Conservation (phyloP, 345 rosid genomes). For the Eucalyptus polyanthemos region DNA sequence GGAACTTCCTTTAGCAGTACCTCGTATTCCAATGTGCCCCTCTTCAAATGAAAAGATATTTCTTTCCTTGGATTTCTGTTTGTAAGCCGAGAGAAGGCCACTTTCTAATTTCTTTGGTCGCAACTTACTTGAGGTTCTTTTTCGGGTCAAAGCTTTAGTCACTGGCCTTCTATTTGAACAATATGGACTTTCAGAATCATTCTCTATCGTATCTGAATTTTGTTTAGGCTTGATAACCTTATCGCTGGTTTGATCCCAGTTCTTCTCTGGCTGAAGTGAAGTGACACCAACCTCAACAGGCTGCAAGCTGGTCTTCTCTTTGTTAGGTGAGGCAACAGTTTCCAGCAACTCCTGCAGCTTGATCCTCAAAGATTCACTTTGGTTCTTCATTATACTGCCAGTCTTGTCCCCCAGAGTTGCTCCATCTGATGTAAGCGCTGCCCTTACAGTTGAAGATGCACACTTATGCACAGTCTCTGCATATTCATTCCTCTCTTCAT, state of each 20-base stretch:
- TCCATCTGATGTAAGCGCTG: constrained; percentile 11
- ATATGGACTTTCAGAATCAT: constrained; percentile 62
- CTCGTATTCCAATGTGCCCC: constrained; percentile 16
- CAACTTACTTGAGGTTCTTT: constrained; percentile 22
- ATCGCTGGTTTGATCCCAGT: constrained; percentile 8
- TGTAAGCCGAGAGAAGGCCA: constrained; percentile 16
- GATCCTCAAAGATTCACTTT: constrained; percentile 50
- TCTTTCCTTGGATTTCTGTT: constrained; percentile 12
- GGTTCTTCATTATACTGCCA: constrained; percentile 15
- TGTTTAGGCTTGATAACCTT: constrained; percentile 22
- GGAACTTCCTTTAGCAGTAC: constrained; percentile 16
- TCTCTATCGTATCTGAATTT: constrained; percentile 71
- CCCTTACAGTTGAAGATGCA: constrained; percentile 27
- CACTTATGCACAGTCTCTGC: constrained; percentile 33
- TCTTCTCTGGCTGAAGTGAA: constrained; percentile 15
- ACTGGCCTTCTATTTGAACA: constrained; percentile 34
- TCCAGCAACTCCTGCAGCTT: constrained; percentile 78
- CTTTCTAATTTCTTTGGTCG: constrained; percentile 10
- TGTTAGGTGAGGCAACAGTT: constrained; percentile 47
- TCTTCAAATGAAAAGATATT: constrained; percentile 45
- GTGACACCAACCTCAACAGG: constrained; percentile 17
- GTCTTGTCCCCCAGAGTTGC: constrained; percentile 14
- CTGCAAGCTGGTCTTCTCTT: constrained; percentile 28
- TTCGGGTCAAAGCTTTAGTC: constrained; percentile 42
- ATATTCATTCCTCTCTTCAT: constrained; percentile 11